Conservation (phyloP, 345 rosid genomes). For the Hibiscus tridactylites region DNA sequence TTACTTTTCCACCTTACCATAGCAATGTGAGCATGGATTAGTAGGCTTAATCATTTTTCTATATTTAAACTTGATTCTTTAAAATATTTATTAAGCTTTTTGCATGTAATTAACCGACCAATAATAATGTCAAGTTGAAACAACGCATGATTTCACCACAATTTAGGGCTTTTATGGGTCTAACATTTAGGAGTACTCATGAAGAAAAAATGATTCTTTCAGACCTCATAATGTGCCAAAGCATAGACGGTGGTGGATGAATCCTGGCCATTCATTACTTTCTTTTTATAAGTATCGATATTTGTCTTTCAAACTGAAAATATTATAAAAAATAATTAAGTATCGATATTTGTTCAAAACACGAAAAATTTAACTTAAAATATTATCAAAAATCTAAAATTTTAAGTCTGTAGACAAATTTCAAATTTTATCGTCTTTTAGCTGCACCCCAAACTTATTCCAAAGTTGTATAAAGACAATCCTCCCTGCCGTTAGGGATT, state of each 20-base stretch:
- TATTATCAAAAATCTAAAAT: too few species aligned
- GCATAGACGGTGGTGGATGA: background rate
- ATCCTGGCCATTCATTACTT: too few species aligned
- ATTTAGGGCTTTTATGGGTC: constrained; percentile 22
- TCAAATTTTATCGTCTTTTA: too few species aligned
- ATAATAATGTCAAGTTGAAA: background rate
- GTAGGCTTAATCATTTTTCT: background rate
- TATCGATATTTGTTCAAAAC: too few species aligned
- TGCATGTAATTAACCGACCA: background rate
- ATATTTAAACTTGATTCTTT: background rate
- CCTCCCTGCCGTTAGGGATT: too few species aligned
- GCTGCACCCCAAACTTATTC: too few species aligned
- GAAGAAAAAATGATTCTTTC: constrained; percentile 21
- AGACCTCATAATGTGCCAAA: constrained; percentile 5
- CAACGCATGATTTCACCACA: constrained; percentile 7
- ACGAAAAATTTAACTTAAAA: too few species aligned
- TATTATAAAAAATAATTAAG: too few species aligned
- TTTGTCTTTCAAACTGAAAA: too few species aligned
- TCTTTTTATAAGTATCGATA: background rate
- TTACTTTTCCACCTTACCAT: background rate
- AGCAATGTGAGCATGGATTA: background rate
- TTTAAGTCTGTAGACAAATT: too few species aligned
- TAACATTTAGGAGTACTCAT: constrained; percentile 5
- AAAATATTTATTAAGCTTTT: background rate
- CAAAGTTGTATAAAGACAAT: too few species aligned